Base-by-base conservation (phyloP, 2,329 filamentous ascomycete genomes). In the Nigrograna mackinnonii region DNA sequence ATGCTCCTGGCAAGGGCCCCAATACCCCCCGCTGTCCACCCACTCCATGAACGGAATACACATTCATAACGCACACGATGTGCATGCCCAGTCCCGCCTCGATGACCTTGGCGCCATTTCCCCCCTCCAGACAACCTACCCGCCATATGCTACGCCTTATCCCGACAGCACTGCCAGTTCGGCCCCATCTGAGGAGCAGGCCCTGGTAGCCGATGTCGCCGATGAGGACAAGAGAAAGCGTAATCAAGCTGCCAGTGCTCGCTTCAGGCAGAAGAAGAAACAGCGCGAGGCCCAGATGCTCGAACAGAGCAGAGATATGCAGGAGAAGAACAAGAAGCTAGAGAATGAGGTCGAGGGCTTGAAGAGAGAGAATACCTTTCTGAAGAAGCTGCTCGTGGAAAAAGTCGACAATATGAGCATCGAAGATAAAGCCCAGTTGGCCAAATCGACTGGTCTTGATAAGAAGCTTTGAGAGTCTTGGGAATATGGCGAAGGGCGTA, bases 221-320 rank as follows among this genome's bases (percentile, higher is more conserved):
- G 90, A 95, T 68, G 90, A 95, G 70, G 90, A 95, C 67, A 95
- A 95, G 74, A 86, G 90, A 37, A 84, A 89, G 45, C 84, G 90
- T 51, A 95, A 95, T 73, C 95, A 91, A 2, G 90, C 90, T 22
- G 90, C 90, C 41, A 91, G 86, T 53, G 90, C 90, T 14, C 86
- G 90, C 37, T 95, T 95, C 79, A 86, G 90, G 46, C 84, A 94
- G 66, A 95, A 95, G 83, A 95, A 95, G 85, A 95, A 95, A 82
- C 89, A 94, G 73, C 86, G 90, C 37, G 90, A 95, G 75, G 87
- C 91, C 69, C 86, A 88, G 6, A 82, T 95, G 42, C 39, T 66
- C 37, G 64, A 67, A 34, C 51, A 57, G 39, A 64, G 45, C 17
- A 57, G 91, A 69, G 90, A 95, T 55, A 88, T 92, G 72, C 82